Evolutionary conservation across 78 protist genomes (phyloP).

Genomic region (Polysphondylium violaceum): DNA sequence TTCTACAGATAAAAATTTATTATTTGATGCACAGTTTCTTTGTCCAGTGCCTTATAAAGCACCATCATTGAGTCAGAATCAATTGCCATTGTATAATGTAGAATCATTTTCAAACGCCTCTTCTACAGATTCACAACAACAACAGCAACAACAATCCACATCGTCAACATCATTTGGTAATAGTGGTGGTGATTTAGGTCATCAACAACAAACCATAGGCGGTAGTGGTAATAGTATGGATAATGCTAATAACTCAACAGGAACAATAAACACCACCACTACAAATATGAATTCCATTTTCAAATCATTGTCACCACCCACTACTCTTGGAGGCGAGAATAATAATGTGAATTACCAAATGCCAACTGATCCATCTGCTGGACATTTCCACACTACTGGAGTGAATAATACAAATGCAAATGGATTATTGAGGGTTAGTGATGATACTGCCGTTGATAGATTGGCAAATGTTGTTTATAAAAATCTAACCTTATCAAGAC

Average conservation of each 20-base stretch:
- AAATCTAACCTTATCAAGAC: constrained; percentile 42
- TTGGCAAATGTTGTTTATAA: constrained; percentile 33
- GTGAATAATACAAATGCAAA: not conserved
- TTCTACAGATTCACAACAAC: not conserved
- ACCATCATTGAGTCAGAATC: constrained; percentile 50
- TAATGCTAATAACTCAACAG: no score
- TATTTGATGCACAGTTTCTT: constrained; percentile 30
- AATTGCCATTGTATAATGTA: constrained; percentile 5
- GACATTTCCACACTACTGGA: not conserved
- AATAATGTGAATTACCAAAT: no score
- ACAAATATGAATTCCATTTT: no score
- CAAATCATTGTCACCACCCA: no score
- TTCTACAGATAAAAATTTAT: not conserved
- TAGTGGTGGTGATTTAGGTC: not conserved
- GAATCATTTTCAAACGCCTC: not conserved
- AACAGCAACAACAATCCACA: constrained; percentile 14
- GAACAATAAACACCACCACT: no score
- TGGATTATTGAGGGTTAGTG: not conserved
- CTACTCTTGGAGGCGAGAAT: no score
- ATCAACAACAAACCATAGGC: no score
- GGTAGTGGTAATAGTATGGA: not conserved
- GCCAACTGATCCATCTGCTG: no score
- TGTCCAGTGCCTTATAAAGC: constrained; percentile 68
- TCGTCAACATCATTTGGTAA: not conserved
- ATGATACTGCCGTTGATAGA: constrained; percentile 46